Conservation (phyloP, 805 yeast genomes). For the Myxozyma neotropica region DNA sequence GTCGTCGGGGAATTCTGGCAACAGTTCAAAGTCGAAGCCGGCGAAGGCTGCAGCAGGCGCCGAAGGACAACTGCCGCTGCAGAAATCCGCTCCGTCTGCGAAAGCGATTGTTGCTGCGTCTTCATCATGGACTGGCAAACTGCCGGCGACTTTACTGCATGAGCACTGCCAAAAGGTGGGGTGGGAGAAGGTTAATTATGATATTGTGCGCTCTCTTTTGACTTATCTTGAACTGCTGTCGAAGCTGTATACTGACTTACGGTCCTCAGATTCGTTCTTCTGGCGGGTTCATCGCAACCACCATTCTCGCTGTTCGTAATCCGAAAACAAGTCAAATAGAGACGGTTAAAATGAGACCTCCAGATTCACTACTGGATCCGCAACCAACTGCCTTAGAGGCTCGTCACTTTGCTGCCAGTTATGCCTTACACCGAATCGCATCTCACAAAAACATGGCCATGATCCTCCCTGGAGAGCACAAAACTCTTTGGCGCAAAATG, state of each 20-base stretch:
- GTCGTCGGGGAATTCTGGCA: constrained; percentile 31
- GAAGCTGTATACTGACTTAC: no score
- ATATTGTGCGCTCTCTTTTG: constrained; percentile 51
- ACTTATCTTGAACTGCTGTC: no score
- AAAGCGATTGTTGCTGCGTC: constrained; percentile 58
- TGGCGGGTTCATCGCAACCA: constrained; percentile 66
- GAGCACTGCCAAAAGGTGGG: constrained; percentile 85
- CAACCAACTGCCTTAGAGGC: constrained; percentile 88
- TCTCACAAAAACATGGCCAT: constrained; percentile 80
- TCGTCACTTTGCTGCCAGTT: constrained; percentile 86
- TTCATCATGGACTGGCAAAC: constrained; percentile 90
- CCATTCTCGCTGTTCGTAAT: constrained; percentile 67
- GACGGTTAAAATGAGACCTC: constrained; percentile 56
- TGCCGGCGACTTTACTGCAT: constrained; percentile 82
- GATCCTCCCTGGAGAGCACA: constrained; percentile 83
- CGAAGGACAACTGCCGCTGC: constrained; percentile 20
- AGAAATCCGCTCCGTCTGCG: constrained; percentile 33
- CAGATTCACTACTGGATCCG: constrained; percentile 55
- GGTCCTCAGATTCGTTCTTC: constrained; percentile 45
- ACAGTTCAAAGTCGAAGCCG: constrained; percentile 19
- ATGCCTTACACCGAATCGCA: constrained; percentile 75
- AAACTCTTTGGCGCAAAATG: constrained; percentile 73
- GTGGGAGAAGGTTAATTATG: constrained; percentile 86
- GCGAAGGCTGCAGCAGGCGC: not conserved
- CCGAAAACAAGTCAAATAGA: constrained; percentile 78